A percentile compares a stretch with the other conserved stretches of the same genome.
Evolutionary conservation across 305 asterid species (phyloP).

Genomic region (Fraxinus platypoda): DNA sequence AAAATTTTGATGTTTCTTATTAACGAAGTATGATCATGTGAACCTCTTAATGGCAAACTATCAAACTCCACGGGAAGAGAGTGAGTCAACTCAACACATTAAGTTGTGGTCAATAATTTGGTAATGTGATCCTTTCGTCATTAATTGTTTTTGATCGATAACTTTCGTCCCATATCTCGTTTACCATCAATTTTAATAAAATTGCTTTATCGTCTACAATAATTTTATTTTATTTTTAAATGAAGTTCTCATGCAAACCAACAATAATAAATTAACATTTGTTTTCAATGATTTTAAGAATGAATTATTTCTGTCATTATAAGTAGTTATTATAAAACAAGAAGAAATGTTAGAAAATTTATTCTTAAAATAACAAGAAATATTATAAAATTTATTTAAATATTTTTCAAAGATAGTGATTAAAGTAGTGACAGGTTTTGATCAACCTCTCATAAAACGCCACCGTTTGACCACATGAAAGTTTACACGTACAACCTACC

Average conservation of each 20-base stretch:
- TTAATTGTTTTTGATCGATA: constrained; percentile 19
- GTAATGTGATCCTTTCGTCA: constrained; percentile 13
- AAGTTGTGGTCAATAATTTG: background rate
- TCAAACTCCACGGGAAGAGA: constrained; percentile 15
- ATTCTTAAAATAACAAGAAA: background rate
- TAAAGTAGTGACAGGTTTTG: background rate
- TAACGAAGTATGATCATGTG: background rate
- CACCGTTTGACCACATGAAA: background rate
- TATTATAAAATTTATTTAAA: background rate
- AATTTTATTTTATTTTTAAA: too few species aligned
- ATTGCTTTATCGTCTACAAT: too few species aligned
- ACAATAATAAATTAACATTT: too few species aligned
- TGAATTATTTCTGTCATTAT: background rate
- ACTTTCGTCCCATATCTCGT: constrained; percentile 16
- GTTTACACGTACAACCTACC: background rate
- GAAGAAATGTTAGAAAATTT: background rate
- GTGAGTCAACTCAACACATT: background rate
- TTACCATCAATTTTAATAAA: constrained; percentile 6
- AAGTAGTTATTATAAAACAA: background rate
- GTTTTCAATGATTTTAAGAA: background rate
- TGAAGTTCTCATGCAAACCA: background rate
- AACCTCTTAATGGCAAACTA: background rate
- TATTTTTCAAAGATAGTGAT: background rate
- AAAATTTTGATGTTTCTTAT: background rate
- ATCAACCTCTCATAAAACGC: background rate